phyloP scores from a whole-genome alignment of 2,329 filamentous ascomycete species.

The Sclerotinia spermophila region DNA sequence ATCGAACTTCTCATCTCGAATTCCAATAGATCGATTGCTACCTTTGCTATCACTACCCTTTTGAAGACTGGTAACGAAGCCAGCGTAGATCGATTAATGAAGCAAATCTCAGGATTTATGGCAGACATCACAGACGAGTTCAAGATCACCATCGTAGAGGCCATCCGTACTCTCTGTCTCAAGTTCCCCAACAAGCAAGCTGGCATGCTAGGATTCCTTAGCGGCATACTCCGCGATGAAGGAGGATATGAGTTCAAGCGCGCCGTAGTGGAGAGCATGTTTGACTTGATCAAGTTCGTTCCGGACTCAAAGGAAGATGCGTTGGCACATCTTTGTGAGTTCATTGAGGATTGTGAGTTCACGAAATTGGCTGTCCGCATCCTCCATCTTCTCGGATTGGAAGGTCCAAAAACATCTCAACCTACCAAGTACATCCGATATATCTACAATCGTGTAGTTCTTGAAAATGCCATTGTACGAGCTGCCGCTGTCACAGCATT shows the following conservation, averaged over 20 bases:
- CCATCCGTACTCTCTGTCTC: slow-evolving; percentile 90
- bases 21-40: slow-evolving; percentile 94
- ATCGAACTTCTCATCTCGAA: slow-evolving; percentile 97
- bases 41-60: slow-evolving; percentile 95
- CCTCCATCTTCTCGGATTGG: slow-evolving; percentile 85
- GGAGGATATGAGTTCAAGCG: slow-evolving; percentile 98
- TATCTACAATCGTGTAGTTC: slow-evolving; percentile 96
- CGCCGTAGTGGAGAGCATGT: slow-evolving; percentile 97
- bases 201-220: slow-evolving; percentile 95
- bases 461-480: slow-evolving; percentile 94
- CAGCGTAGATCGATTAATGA: slow-evolving; percentile 95
- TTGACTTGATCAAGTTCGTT: slow-evolving; percentile 98
- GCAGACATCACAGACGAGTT: slow-evolving; percentile 98
- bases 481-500: slow-evolving; percentile 93
- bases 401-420: slow-evolving; percentile 91
- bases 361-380: slow-evolving; percentile 96
- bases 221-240: slow-evolving; percentile 93
- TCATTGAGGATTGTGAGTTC: slow-evolving; percentile 99
- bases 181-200: slow-evolving; percentile 99
- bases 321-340: slow-evolving; percentile 93
- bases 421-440: slow-evolving; percentile 99
- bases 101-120: slow-evolving; percentile 98
- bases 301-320: slow-evolving; percentile 80
- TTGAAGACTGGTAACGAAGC: slow-evolving; percentile 98
- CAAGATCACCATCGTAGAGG: slow-evolving; percentile 99